phyloP scores from a whole-genome alignment of 495 filamentous ascomycete genomes.

The Pyronema domesticum region DNA sequence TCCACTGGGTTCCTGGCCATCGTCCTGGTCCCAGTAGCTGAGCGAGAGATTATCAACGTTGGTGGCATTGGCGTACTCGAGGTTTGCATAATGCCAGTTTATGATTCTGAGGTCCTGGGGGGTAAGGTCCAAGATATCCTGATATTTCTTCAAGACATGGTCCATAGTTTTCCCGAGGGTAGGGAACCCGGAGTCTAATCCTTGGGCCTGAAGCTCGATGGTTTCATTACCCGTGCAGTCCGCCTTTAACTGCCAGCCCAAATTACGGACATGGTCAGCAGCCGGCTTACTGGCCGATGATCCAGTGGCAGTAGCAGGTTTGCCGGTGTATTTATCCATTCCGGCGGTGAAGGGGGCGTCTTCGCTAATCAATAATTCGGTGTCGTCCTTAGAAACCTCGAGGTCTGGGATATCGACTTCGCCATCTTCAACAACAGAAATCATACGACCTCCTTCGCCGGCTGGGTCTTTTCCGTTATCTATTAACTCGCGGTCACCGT shows the following conservation, averaged over 20 bases:
- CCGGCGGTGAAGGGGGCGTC: conserved; percentile 21
- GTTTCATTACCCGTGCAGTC: conserved; percentile 45
- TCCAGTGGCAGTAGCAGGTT: conserved; percentile 24
- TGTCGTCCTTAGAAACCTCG: conserved; percentile 29
- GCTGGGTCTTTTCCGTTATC: conserved; percentile 62
- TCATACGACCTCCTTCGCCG: conserved; percentile 49
- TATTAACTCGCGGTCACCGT: conserved; percentile 73
- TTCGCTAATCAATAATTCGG: conserved; percentile 7
- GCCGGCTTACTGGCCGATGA: conserved; percentile 30
- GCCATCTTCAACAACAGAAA: conserved; percentile 49
- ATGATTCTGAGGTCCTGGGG: conserved; percentile 74
- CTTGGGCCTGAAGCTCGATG: conserved; percentile 53
- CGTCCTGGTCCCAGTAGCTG: conserved; percentile 87
- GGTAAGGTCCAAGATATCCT: conserved; percentile 60
- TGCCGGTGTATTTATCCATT: conserved; percentile 27
- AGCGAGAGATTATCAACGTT: conserved; percentile 77
- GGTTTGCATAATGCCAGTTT: conserved; percentile 97
- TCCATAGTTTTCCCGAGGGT: conserved; percentile 81
- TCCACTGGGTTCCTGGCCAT: conserved; percentile 92
- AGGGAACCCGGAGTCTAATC: conserved; percentile 40
- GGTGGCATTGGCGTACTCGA: conserved; percentile 90
- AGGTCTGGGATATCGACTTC: conserved; percentile 27
- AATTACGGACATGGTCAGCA: conserved; percentile 27
- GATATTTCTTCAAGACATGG: conserved; percentile 72
- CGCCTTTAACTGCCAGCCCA: conserved; percentile 65